These are phyloP conservation scores for Fusarium hainanense DNA, from an alignment of 2,329 filamentous ascomycete species.

Conservation along the genomic window DNA sequence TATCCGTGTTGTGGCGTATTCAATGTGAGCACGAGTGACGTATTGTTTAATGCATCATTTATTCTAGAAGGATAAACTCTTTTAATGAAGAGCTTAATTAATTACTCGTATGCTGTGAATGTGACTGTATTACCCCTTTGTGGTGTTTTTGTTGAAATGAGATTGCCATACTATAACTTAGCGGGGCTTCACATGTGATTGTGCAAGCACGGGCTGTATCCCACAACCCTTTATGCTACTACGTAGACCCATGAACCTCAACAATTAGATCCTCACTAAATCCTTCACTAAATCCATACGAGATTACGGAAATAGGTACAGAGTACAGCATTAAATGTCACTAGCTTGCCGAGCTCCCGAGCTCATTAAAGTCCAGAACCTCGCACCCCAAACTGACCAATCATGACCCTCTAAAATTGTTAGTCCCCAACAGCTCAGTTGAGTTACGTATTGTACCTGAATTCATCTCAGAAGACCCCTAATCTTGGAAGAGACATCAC, in stretches of 20 bases:
- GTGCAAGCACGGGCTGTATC: neutral
- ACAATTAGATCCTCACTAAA: neutral
- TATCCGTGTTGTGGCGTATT: neutral
- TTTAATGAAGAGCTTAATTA: neutral
- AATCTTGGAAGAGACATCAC: slow-evolving; percentile 21
- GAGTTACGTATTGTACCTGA: slow-evolving; percentile 20
- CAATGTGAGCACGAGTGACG: no score
- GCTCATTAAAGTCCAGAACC: slow-evolving; percentile 9
- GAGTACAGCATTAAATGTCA: neutral
- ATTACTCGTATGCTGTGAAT: neutral
- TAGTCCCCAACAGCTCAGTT: slow-evolving; percentile 31
- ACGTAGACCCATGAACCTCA: neutral
- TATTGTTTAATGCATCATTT: neutral
- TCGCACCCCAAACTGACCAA: slow-evolving; percentile 24
- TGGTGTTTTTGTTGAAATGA: slow-evolving; percentile 9
- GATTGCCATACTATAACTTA: neutral
- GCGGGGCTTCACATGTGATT: slow-evolving; percentile 16
- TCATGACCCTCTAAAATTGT: slow-evolving; percentile 26
- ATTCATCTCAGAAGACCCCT: slow-evolving; percentile 3
- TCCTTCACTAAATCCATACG: neutral
- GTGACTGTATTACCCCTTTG: neutral
- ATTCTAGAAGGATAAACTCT: neutral
- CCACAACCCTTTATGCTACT: neutral
- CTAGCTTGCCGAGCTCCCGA: slow-evolving; percentile 2
- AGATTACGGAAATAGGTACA: neutral